Base-by-base conservation (phyloP, 306 rosid species). In the Erythrophleum fordii region DNA sequence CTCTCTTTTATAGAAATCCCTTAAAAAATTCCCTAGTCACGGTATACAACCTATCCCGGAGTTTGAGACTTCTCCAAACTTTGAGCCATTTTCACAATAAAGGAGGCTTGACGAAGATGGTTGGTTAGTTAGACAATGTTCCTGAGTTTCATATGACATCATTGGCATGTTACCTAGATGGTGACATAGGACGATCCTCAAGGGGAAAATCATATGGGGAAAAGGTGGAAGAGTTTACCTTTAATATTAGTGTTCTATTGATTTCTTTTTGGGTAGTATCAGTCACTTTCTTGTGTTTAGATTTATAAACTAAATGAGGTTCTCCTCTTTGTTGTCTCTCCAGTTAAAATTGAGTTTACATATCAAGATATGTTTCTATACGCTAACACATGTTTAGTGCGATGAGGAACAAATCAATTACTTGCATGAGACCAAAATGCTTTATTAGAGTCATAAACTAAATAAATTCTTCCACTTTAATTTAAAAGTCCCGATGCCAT, bases 361-460 rank as follows among this genome's bases (percentile, higher is more conserved):
- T 37, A 9, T 12, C 7, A 25, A 45, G 37, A 14, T 45, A 8
- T 25, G 11, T 69, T 17, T 69, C 16, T 69, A 39, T 45, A 13
- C 0, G 34, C 75, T 2, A 16, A 16, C 16, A 3, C 0, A 3
- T 39, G 29, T 67, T 41, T 26, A 20, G 45, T 67, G 13, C 45
- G 46, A 72, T n/a, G 44, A 28, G 45, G 46, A 72, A 72, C 76
- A 29, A 48, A 51, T 72, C 29, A 29, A n/a, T 49, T 51, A 29
- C 11, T 17, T 49, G 76, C 44, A 29, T 18, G 62, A 31, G 52
- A 72, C 11, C 18, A 34, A 49, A 3, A 41, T 69, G 59, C 45
- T 59, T 41, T 70, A 5, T 25, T 31, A 26, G 26, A 65, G 55
- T 48, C 67, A 35, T 29, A 39, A 34, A 51, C 45, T 28, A 20